Base-by-base conservation (phyloP, 208 protist genomes). In the Porcisia hertigi region DNA sequence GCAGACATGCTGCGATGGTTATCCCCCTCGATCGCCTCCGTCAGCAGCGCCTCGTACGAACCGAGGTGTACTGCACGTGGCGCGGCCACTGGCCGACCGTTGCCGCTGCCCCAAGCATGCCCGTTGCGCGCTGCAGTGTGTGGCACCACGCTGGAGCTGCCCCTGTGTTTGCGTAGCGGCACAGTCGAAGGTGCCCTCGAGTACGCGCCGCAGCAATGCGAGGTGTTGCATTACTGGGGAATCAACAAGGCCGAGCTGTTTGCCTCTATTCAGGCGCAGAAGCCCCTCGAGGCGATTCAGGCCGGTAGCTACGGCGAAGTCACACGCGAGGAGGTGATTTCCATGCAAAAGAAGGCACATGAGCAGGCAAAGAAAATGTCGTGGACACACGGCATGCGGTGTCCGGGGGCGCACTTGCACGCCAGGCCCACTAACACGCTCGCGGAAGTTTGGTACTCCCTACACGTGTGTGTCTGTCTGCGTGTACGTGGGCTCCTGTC, bases 181-280 rank as follows among this genome's bases (percentile, higher is more conserved):
- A 76, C 53, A 49, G 66, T 81, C 9, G 81, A 84, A 41, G 79
- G 73, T 25, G 76, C 83, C 0, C 76, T 83, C 16, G 86, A 86
- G 76, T 90, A 86, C 74, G 77, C 86, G 55, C 67, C 86, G 69
- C 76, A 88, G 55, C 86, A 89, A 70, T 70, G 76, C 34, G 75
- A 86, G 66, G 76, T 89, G n/a, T n/a, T n/a, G n/a, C n/a, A n/a
- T n/a, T n/a, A 84, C 52, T 97, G 93, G 93, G 93, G 93, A 30
- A 90, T 97, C 64, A 69, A 18, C 25, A 83, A 97, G 69, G 81
- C 80, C 6, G 87, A 94, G 73, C 62, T 89, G 69, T 97, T 97
- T 75, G 89, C 90, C 57, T 92, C 89, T 5, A 76, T 97, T 36
- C 91, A 94, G 67, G 73, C 90, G 47, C 91, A 94, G 75, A 95